Evolutionary conservation across 2,329 filamentous ascomycete genomes (phyloP), one percentile per base, ranked within the genome.

Genomic region (Fusarium sp.): DNA sequence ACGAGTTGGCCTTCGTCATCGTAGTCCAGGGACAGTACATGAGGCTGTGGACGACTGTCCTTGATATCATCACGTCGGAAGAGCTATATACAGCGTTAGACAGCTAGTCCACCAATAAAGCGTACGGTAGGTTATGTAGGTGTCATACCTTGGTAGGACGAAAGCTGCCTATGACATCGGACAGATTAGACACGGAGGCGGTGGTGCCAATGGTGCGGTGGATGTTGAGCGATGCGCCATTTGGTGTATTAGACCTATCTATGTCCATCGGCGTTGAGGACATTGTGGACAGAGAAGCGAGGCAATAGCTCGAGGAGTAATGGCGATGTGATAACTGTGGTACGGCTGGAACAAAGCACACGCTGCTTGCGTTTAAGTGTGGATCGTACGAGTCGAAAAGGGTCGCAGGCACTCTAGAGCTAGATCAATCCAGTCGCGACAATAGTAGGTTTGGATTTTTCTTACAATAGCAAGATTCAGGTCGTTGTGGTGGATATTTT

Each of bases 1-100:
- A 97, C 89, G 55, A 95, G 93, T 81, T 98, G 94, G 81, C 96
- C 96, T 46, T 93, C 92, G 83, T 98, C 95, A 82, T 98, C 95
- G 80, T 97, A 99, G 84, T 99, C 95, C 76, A 99, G 89, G 4
- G 95, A 98, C 14, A 96, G 92, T 66, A 98, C 90, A 73, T 91
- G 87, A 8, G 91, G 89, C 56, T 86, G 84, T 15, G 85, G 82
- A 64, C 84, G 83, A 63, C 82, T 82, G 51, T 87, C 86, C 75
- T 87, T 88, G 44, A 85, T 74, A 68, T 89, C 87, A 45, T 90
- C 86, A 65, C 89, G 86, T 49, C 85, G 85, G 74, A 93, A 91
- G 23, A 91, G 87, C 81, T 83, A 39, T 10, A n/a, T 12, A 16
- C 4, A 21, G n/a, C 7, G 19, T 21, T 10, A 21, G 39, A 21